Evolutionary conservation across 768 basidiomycete species (phyloP), one percentile per base, ranked within the genome.

Genomic region (Paxillus rubicundulus): DNA sequence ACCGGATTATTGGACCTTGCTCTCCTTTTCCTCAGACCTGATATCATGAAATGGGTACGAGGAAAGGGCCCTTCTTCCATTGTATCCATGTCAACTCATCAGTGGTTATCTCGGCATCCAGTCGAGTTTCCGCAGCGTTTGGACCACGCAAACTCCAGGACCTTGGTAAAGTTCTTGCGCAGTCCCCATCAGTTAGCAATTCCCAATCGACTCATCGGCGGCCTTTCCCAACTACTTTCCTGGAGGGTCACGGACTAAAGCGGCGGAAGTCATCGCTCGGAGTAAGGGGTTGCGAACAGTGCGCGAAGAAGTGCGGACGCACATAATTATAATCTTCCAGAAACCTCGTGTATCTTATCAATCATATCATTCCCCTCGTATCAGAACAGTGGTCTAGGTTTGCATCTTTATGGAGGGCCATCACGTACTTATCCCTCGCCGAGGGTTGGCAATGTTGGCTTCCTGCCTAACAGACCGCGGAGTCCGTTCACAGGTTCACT

Each of bases 401-500:
- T 12, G 12, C 10, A 33, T 33, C 33, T 33, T 33, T 12, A 13
- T 2, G 13, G 12, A 13, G 13, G 33, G 6, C 30, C 24, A 54
- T 63, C 56, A 33, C 45, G 61, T 53, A 28, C 18, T 9, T 16
- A 34, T 41, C n/a, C 38, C 43, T 48, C 17, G 47, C 47, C 41
- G 41, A 43, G 41, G 41, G 24, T 27, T 16, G 17, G 34, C 43
- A 20, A 50, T 30, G 27, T 38, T 12, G 14, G 24, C 49, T 27
- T 28, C 33, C 38, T 20, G 18, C 24, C 45, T 37, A 21, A 38
- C 61, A 42, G 61, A 69, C 67, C 69, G 67, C 67, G 67, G 67
- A 68, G 40, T 70, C 58, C 66, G 66, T 21, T 56, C 37, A 49
- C 48, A 42, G 52, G 54, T 17, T 41, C 46, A 49, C 24, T 21